These are phyloP conservation scores for Apiospora rasikravindrae DNA, from an alignment of 2,329 filamentous ascomycete genomes.

Conservation along the genomic window DNA sequence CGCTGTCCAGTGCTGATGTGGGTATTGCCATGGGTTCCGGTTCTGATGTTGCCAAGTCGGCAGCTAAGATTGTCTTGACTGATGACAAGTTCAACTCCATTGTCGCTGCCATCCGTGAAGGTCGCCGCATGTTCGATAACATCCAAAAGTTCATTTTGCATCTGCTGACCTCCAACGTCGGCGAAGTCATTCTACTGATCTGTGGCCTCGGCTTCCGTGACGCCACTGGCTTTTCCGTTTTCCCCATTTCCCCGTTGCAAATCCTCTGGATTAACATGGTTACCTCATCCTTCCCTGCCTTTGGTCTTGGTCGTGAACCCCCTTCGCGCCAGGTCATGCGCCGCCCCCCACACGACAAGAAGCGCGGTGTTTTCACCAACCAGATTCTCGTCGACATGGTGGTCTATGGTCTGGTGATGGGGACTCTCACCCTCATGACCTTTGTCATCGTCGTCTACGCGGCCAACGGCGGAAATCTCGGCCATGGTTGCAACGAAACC, in stretches of 20 bases:
- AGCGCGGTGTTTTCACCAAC: constrained; percentile 74
- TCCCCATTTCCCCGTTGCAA: constrained; percentile 83
- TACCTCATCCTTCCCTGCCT: constrained; percentile 85
- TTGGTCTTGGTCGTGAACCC: constrained; percentile 82
- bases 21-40: constrained; percentile 92
- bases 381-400: constrained; percentile 81
- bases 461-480: constrained; percentile 60
- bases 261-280: constrained; percentile 97
- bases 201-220: constrained; percentile 86
- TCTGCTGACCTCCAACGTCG: constrained; percentile 80
- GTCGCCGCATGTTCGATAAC: constrained; percentile 85
- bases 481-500: constrained; percentile 65
- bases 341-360: constrained; percentile 75
- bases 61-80: constrained; percentile 80
- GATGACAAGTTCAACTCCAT: constrained; percentile 91
- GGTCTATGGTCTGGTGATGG: constrained; percentile 81
- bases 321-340: constrained; percentile 79
- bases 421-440: constrained; percentile 66
- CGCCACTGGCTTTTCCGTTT: constrained; percentile 72
- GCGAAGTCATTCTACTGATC: constrained; percentile 80
- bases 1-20: constrained; percentile 80
- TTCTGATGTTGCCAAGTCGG: constrained; percentile 84
- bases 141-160: constrained; percentile 88
- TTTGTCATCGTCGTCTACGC: constrained; percentile 71
- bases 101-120: constrained; percentile 81